Evolutionary conservation across 1,284 basidiomycete genomes (phyloP), one percentile per base, ranked within the genome.

Genomic region (Polyporus tsugae): DNA sequence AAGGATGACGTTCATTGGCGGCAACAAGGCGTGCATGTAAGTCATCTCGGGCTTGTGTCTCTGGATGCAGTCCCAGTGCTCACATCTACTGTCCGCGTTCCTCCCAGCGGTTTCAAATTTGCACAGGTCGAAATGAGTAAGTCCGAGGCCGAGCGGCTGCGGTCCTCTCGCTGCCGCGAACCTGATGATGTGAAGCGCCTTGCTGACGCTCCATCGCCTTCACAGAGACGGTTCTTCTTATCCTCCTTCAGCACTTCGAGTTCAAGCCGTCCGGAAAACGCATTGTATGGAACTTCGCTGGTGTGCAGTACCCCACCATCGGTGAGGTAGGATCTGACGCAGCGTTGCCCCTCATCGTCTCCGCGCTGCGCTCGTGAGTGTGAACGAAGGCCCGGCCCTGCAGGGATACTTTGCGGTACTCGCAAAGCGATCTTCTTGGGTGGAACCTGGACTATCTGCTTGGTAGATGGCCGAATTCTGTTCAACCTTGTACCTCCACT

Each of bases 1-100:
- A 22, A 80, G 79, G 63, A 77, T 80, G 75, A 79, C 79, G 9
- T 80, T 80, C 72, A 67, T 75, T n/a, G 77, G 77, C 13, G 79
- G 79, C 17, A 71, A 73, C 52, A 68, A 77, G 29, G 64, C 75
- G 7, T 80, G 79, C 76, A 77, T 80, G 77, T 78, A 58, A 65
- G 77, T 71, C 62, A 9, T 2, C 11, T 13, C 44, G 15, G 35
- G 44, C 55, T 10, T n/a, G 2, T 25, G 33, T 17, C 29, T 10
- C 42, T 9, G 39, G 17, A 29, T 29, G 29, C 29, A 9, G 17
- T 1, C 11, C 49, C 3, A 9, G 25, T 29, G 25, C 49, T 41
- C 15, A 57, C 15, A 15, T 25, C 1, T 49, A 7, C 22, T 29
- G 25, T 39, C 39, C 13, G 9, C 13, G 9, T 39, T 4, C 25